Conservation (phyloP, 1,284 basidiomycete species). For the Apiotrichum brassicae region DNA sequence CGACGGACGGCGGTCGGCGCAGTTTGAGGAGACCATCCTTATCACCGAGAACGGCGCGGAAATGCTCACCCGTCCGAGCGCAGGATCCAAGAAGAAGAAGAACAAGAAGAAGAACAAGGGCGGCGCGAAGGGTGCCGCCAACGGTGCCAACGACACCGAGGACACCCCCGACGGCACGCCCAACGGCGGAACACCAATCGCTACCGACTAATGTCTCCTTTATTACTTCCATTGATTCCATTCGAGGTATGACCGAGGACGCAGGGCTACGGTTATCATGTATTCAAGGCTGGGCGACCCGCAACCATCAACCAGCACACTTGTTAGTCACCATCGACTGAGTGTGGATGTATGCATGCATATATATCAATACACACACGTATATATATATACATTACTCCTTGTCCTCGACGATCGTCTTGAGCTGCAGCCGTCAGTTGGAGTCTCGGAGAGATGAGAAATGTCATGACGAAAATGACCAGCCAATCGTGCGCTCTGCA, state of each 20-base stretch:
- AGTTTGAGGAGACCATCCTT: conserved; percentile 89
- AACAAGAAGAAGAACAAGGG: conserved; percentile 29
- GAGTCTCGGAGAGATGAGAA: no score
- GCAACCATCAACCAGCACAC: no score
- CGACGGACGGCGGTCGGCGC: conserved; percentile 83
- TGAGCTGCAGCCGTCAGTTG: conserved; percentile 24
- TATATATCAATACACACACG: conserved; percentile 13
- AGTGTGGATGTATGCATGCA: conserved; percentile 8
- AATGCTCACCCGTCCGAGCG: conserved; percentile 62
- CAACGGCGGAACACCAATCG: conserved; percentile 16
- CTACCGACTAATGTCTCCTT: conserved; percentile 20
- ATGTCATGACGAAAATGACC: no score
- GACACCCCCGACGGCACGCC: conserved; percentile 14
- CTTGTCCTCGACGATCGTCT: conserved; percentile 36
- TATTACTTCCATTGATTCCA: no score
- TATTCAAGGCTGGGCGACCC: no score
- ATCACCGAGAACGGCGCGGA: conserved; percentile 89
- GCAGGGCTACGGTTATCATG: no score
- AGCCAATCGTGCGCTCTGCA: not conserved
- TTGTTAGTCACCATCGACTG: no score
- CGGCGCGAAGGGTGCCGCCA: conserved; percentile 10
- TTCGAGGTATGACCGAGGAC: no score
- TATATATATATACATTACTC: conserved; percentile 8
- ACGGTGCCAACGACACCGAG: conserved; percentile 4
- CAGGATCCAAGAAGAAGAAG: conserved; percentile 38